Evolutionary conservation across 225 moss, liverwort and hornwort species (phyloP), one percentile per base, ranked within the genome.

Genomic region (Straminergon stramineum): DNA sequence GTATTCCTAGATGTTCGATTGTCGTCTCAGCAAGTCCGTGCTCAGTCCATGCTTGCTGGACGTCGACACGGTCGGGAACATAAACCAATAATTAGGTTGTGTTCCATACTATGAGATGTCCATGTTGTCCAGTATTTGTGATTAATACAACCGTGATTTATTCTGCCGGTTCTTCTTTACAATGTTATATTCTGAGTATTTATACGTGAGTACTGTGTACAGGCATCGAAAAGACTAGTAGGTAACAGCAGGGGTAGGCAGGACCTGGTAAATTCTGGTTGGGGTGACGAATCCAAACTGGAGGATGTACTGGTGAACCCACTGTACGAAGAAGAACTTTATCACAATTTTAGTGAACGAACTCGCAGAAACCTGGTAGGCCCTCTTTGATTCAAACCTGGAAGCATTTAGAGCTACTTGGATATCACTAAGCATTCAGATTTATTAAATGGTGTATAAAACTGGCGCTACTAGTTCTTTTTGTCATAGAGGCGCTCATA

Each of bases 181-280:
- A 81, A 56, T 90, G 45, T 69, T 67, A 13, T 86, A 34, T 76
- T 91, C 41, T 84, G 55, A 90, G 58, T 77, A 51, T 55, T 81
- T 60, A 75, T 78, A 62, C 89, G 71, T 83, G 84, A 87, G 64
- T 86, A 78, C 75, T 90, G 73, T 80, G 83, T 56, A 82, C 87
- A 98, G 97, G 89, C 92, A 84, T 92, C 97, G 51, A 97, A 93
- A 81, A 93, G 92, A 84, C 21, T 97, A 55, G 99, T 97, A 87
- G 99, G 94, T 61, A 96, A 93, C 91, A 99, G 97, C 92, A 95
- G 99, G 90, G 99, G 99, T 87, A 92, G 99, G 87, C 99, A 99
- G 91, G 95, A 95, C 83, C 91, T 99, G 67, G 97, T 97, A 69
- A 94, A 93, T 82, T 96, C 96, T 86, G 99, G 99, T 51, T 97